Percentiles rank a stretch among this genome's conserved stretches.
phyloP scores from a whole-genome alignment of 768 basidiomycete species.

The Psilocybe tampanensis region DNA sequence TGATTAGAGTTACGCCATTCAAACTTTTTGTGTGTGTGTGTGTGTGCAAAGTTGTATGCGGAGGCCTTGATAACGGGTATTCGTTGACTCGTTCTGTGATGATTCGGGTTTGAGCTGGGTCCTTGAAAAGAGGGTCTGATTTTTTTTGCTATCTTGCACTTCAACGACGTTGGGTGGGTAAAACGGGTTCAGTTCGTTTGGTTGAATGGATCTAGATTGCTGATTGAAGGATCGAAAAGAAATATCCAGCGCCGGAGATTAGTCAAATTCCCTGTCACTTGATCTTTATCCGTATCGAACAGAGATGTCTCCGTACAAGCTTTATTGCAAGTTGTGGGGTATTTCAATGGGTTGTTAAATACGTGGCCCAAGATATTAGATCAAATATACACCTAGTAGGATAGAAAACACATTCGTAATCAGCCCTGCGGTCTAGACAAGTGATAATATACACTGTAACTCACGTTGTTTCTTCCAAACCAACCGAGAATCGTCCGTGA shows the following conservation, averaged over 20 bases:
- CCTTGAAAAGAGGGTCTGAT: not conserved
- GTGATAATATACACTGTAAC: not conserved
- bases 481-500: constrained; percentile 16
- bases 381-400: not conserved
- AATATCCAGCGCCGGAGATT: constrained; percentile 14
- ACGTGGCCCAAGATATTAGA: not conserved
- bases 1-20: constrained; percentile 2
- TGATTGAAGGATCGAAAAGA: not conserved
- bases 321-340: too few species aligned
- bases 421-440: constrained; percentile 5
- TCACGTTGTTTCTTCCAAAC: constrained; percentile 8
- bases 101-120: not conserved
- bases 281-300: not conserved
- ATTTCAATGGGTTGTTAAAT: too few species aligned
- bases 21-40: not conserved
- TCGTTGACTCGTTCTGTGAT: not conserved
- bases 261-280: not conserved
- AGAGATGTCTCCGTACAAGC: not conserved
- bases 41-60: not conserved
- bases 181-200: constrained; percentile 1
- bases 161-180: not conserved
- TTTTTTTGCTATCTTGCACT: constrained; percentile 9
- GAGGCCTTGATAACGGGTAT: not conserved
- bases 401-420: too few species aligned
- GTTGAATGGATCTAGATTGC: constrained; percentile 5